phyloP scores from a whole-genome alignment of 2,329 filamentous ascomycete genomes.

The Aspergillus novofumigatus region DNA sequence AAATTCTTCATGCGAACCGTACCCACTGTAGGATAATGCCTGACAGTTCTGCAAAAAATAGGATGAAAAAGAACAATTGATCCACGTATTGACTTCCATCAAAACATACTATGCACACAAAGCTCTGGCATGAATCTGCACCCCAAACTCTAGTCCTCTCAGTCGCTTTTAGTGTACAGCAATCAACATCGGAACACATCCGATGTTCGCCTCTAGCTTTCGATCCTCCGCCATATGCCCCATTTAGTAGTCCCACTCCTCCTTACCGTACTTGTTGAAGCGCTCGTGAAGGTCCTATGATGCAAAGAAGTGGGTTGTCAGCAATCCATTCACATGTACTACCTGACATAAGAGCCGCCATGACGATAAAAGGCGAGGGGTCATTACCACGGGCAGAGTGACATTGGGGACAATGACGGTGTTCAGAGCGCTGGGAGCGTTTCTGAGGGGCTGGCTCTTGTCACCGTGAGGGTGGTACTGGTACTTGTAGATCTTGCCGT shows the following conservation, averaged over 20 bases:
- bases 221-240: conserved; percentile 7
- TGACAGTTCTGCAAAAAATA: background rate
- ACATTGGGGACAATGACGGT: conserved; percentile 91
- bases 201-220: conserved; percentile 14
- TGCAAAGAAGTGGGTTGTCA: conserved; percentile 3
- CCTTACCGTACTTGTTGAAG: conserved; percentile 99
- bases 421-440: conserved; percentile 93
- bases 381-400: conserved; percentile 74
- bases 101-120: conserved; percentile 33
- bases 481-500: conserved; percentile 67
- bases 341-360: background rate
- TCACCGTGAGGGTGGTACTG: conserved; percentile 85
- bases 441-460: conserved; percentile 67
- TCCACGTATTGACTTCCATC: conserved; percentile 29
- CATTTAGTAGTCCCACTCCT: conserved; percentile 59
- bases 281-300: conserved; percentile 81
- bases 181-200: conserved; percentile 12
- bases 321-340: background rate
- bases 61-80: conserved; percentile 15
- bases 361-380: background rate
- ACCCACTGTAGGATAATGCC: conserved; percentile 2
- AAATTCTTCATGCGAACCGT: background rate
- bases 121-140: conserved; percentile 21
- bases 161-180: conserved; percentile 32
- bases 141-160: conserved; percentile 22